Conservation (phyloP, 768 basidiomycete species). For the Boletellus sp. region DNA sequence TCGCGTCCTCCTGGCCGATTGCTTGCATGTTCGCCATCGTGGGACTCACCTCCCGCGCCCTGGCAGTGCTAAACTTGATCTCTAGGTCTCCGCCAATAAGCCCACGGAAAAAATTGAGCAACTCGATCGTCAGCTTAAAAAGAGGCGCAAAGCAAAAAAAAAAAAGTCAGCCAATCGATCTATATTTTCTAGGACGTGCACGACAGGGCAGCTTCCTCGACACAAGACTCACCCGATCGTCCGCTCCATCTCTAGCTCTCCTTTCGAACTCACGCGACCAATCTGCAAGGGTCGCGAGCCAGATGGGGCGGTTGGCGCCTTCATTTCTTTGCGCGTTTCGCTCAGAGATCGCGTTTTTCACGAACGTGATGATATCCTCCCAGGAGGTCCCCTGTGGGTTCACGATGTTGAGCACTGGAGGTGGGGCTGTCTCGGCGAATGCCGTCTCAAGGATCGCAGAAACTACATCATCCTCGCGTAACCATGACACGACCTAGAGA, state of each 20-base stretch:
- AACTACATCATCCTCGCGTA: constrained; percentile 40
- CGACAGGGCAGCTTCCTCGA: too few species aligned
- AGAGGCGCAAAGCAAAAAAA: not conserved
- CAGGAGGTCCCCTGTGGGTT: constrained; percentile 37
- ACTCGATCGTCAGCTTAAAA: constrained; percentile 31
- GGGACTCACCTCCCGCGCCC: constrained; percentile 10
- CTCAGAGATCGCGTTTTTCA: constrained; percentile 18
- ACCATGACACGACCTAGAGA: constrained; percentile 38
- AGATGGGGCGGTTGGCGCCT: constrained; percentile 11
- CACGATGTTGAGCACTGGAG: constrained; percentile 34
- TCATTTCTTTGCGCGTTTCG: not conserved
- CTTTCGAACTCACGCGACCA: constrained; percentile 32
- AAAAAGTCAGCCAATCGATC: too few species aligned
- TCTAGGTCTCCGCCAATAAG: constrained; percentile 19
- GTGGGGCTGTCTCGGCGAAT: constrained; percentile 12
- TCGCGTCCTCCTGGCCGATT: constrained; percentile 20
- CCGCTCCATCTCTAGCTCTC: constrained; percentile 15
- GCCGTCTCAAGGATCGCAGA: constrained; percentile 30
- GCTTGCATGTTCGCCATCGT: constrained; percentile 27
- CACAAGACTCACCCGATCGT: constrained; percentile 27
- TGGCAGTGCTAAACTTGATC: constrained; percentile 14
- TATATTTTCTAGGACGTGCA: too few species aligned
- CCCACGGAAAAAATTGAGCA: constrained; percentile 32
- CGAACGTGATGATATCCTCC: constrained; percentile 25
- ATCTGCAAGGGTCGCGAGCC: constrained; percentile 31